A percentile compares a stretch with the other conserved stretches of the same genome.
phyloP scores from a whole-genome alignment of 805 yeast genomes.

The Wickerhamiella sorbophila region DNA sequence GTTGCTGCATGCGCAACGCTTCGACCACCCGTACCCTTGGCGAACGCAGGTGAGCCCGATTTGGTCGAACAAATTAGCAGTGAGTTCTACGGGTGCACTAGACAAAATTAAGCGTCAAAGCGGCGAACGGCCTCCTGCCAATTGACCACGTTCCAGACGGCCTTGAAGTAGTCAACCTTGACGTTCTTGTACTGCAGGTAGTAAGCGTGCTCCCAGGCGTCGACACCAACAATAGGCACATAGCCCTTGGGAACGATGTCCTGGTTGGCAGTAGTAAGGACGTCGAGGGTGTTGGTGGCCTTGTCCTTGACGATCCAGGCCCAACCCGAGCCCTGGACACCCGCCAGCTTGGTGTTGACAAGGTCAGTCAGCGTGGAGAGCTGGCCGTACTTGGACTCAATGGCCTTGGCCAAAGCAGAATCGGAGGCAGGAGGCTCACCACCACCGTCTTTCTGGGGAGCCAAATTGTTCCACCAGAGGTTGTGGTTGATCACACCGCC shows the following conservation, averaged over 20 bases:
- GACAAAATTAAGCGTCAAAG: slow-evolving; percentile 13
- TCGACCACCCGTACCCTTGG: too few species aligned
- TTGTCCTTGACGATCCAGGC: slow-evolving; percentile 77
- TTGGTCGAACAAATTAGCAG: too few species aligned
- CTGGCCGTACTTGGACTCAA: slow-evolving; percentile 52
- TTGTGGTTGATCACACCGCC: slow-evolving; percentile 84
- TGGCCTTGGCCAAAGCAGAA: slow-evolving; percentile 44
- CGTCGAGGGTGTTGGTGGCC: slow-evolving; percentile 54
- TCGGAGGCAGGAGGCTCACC: slow-evolving; percentile 46
- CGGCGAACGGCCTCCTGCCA: slow-evolving; percentile 83
- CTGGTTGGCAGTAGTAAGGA: slow-evolving; percentile 72
- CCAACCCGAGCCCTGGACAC: slow-evolving; percentile 94
- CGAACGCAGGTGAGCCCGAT: too few species aligned
- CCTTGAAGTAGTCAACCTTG: slow-evolving; percentile 82
- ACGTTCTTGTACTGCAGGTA: slow-evolving; percentile 86
- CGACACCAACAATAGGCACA: slow-evolving; percentile 73
- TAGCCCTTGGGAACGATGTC: slow-evolving; percentile 63
- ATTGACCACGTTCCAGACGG: slow-evolving; percentile 88
- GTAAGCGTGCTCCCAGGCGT: slow-evolving; percentile 96
- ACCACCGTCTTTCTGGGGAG: slow-evolving; percentile 64
- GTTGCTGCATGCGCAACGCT: too few species aligned
- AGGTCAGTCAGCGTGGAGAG: slow-evolving; percentile 49
- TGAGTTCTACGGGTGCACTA: too few species aligned
- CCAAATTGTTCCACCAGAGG: slow-evolving; percentile 76
- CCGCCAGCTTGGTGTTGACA: slow-evolving; percentile 63